Evolutionary conservation across 306 rosid genomes (phyloP).

Genomic region (Cucumis cinereus): DNA sequence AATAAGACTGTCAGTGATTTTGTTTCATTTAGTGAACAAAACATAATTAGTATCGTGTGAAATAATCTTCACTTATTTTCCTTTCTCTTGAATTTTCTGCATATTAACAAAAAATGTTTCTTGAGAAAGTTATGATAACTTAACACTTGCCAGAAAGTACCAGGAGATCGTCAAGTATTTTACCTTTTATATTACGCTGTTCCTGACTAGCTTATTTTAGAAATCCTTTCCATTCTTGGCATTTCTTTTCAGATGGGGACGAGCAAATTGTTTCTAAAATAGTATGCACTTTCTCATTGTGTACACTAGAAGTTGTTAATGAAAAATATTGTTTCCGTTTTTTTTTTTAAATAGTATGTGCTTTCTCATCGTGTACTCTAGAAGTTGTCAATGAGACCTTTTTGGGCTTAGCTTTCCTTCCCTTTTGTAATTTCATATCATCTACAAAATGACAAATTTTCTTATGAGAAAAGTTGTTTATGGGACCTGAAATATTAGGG

Average conservation of each 20-base stretch:
- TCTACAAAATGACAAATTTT: not conserved
- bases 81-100: not conserved
- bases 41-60: not conserved
- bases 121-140: not conserved
- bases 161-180: not conserved
- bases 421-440: not conserved
- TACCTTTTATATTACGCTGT: not conserved
- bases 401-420: not conserved
- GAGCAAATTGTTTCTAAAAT: not conserved
- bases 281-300: not conserved
- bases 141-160: not conserved
- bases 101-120: not conserved
- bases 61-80: not conserved
- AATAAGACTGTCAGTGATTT: not conserved
- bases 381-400: not conserved
- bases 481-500: not conserved
- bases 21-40: not conserved
- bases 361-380: not conserved
- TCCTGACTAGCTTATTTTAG: not conserved
- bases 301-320: not conserved
- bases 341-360: not conserved
- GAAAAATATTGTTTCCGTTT: no score
- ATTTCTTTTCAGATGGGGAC: not conserved
- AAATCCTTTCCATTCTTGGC: not conserved
- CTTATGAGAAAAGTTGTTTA: not conserved